Conservation (phyloP, 257 asterid genomes). For the Salvia rosmarinus region DNA sequence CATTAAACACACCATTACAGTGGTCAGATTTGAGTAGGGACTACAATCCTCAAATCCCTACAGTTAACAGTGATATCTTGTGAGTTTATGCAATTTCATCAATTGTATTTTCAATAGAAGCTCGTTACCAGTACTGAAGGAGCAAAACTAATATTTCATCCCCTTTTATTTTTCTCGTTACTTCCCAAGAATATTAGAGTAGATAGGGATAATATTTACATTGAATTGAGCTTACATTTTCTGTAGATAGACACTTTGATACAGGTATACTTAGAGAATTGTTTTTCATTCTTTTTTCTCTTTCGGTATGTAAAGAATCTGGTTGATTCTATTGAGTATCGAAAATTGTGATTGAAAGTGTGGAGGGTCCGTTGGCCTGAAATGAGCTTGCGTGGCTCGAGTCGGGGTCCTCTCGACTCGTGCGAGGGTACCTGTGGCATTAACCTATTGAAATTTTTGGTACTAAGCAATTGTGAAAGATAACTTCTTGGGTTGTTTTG, state of each 20-base stretch:
- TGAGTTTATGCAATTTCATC: background rate
- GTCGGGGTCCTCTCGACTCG: no score
- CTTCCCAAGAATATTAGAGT: background rate
- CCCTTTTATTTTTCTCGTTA: background rate
- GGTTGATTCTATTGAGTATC: background rate
- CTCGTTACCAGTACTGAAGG: background rate
- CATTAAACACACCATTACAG: background rate
- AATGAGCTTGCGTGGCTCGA: no score
- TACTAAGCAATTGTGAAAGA: no score
- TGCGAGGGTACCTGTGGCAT: no score
- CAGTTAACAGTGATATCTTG: background rate
- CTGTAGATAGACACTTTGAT: background rate
- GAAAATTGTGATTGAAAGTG: background rate
- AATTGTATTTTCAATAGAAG: background rate
- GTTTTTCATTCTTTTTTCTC: background rate
- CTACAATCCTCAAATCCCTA: slow-evolving; percentile 1
- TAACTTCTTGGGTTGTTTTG: no score
- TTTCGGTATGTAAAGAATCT: background rate
- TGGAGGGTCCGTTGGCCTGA: no score
- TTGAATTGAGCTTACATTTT: background rate
- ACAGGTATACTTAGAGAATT: background rate
- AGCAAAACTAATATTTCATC: background rate
- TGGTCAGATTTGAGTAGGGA: background rate
- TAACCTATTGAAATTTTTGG: no score
- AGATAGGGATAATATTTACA: background rate